Evolutionary conservation across 106 monocot genomes (phyloP).

Genomic region (Platanthera guangdongensis): DNA sequence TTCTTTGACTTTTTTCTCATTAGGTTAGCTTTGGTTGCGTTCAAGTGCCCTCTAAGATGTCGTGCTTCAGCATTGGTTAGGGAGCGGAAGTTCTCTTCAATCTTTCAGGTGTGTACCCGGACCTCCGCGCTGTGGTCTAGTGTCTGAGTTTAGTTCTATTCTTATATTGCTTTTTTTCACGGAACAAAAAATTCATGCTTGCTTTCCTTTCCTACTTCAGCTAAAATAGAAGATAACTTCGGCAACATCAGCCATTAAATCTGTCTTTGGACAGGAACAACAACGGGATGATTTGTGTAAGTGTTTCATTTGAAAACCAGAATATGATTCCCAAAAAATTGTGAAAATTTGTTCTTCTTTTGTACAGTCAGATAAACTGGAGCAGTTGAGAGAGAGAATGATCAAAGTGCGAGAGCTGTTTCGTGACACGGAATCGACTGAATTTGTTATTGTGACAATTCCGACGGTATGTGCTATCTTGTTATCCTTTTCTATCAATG

Average conservation of each 20-base stretch:
- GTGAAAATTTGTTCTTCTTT: slow-evolving; percentile 3
- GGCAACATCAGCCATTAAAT: slow-evolving; percentile 98
- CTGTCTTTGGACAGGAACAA: slow-evolving; percentile 83
- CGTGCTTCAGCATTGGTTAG: too few species aligned
- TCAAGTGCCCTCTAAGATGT: too few species aligned
- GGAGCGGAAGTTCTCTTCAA: too few species aligned
- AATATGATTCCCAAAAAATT: background rate
- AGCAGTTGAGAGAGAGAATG: slow-evolving; percentile 92
- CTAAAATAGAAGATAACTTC: slow-evolving; percentile 77
- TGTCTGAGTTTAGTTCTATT: too few species aligned
- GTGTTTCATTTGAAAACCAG: slow-evolving; percentile 8
- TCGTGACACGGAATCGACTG: slow-evolving; percentile 82
- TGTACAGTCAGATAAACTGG: slow-evolving; percentile 81
- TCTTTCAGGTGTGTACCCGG: too few species aligned
- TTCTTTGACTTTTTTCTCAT: too few species aligned
- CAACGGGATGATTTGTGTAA: slow-evolving; percentile 54
- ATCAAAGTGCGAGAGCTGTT: slow-evolving; percentile 91
- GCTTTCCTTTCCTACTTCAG: slow-evolving; percentile 21
- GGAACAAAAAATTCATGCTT: background rate
- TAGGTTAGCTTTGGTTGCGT: too few species aligned
- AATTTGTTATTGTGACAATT: slow-evolving; percentile 94
- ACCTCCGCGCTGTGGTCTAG: too few species aligned
- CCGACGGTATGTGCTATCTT: slow-evolving; percentile 60
- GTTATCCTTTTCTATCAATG: background rate
- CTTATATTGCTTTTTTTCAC: background rate